Evolutionary conservation across 441 rosid genomes (phyloP), one percentile per base, ranked within the genome.

Genomic region (Capsella rubella): DNA sequence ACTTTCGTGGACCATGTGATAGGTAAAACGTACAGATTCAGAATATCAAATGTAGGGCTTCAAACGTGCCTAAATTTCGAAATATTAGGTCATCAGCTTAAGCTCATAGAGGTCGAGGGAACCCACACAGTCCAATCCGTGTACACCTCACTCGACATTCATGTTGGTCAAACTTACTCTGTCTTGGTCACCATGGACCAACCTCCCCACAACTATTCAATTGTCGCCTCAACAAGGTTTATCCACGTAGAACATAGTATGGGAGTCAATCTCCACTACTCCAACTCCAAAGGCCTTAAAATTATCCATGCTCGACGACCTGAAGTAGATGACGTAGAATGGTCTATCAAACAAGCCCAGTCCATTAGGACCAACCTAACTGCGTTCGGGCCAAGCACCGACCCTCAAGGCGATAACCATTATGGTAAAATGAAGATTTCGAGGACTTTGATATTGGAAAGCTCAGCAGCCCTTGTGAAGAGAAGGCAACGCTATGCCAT

Each of bases 21-120:
- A 67, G 78, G 93, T 47, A 89, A 89, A 78, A 84, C 91, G 21
- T 89, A 87, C 45, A 79, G 94, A 71, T 79, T 89, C 46, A 81
- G 91, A 57, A 86, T 89, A 67, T 85, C 91, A 51, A 89, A 89
- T 63, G 91, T 89, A 0, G 94, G 94, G 16, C 84, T 85, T 32
- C 83, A 84, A 64, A 71, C 78, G 29, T 32, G 89, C 15, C 56
- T 89, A 12, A 85, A 81, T 72, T 84, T 89, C 59, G 71, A 87
- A 2, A 77, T 89, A 68, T 80, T 77, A 52, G 88, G 82, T 34
- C 94, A 89, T 73, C 53, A 43, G 37, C 61, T 89, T 83, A 80
- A 75, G 71, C 76, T 87, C 70, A 86, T 87, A 11, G 91, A 87
- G 75, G 89, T 84, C 3, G 91, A 87, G 49, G 91, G 91, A 28